Evolutionary conservation across 495 filamentous ascomycete genomes (phyloP).

Genomic region (Penicillium verhagenii): DNA sequence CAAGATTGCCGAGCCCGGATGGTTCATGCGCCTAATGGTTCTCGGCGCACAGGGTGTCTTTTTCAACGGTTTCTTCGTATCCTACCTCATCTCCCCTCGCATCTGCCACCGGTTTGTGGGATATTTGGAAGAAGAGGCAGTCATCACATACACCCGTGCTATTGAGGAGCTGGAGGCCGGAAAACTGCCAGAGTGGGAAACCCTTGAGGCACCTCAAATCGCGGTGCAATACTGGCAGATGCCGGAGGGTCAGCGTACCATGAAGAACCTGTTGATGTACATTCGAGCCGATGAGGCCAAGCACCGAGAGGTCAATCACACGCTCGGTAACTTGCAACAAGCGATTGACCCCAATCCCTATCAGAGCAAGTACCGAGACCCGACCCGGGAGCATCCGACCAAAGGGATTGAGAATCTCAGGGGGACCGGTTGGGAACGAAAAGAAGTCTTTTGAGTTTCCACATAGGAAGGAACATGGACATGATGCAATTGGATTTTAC

Average conservation of each 20-base stretch:
- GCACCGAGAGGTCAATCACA: constrained; percentile 97
- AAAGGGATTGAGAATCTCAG: constrained; percentile 70
- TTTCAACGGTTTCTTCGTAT: constrained; percentile 90
- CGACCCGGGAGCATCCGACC: constrained; percentile 59
- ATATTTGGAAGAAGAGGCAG: constrained; percentile 95
- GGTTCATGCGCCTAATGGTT: constrained; percentile 87
- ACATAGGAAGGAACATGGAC: background rate
- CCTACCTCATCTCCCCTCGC: constrained; percentile 84
- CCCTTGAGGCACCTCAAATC: constrained; percentile 79
- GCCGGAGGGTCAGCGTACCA: constrained; percentile 77
- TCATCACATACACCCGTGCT: constrained; percentile 87
- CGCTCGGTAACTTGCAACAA: constrained; percentile 79
- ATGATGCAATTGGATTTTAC: too few relatives aligned
- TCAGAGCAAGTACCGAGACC: constrained; percentile 68
- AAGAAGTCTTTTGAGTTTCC: constrained; percentile 56
- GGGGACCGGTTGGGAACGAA: constrained; percentile 75
- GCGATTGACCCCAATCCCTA: constrained; percentile 88
- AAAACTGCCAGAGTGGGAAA: constrained; percentile 76
- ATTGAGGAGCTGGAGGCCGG: constrained; percentile 84
- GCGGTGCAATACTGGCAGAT: constrained; percentile 91
- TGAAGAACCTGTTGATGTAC: constrained; percentile 84
- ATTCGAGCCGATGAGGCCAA: constrained; percentile 95
- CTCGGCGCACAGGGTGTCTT: constrained; percentile 84
- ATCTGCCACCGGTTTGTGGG: constrained; percentile 96
- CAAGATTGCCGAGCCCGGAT: constrained; percentile 83